Evolutionary conservation across 2,329 filamentous ascomycete genomes (phyloP).

Genomic region (Sclerotinia glacialis): DNA sequence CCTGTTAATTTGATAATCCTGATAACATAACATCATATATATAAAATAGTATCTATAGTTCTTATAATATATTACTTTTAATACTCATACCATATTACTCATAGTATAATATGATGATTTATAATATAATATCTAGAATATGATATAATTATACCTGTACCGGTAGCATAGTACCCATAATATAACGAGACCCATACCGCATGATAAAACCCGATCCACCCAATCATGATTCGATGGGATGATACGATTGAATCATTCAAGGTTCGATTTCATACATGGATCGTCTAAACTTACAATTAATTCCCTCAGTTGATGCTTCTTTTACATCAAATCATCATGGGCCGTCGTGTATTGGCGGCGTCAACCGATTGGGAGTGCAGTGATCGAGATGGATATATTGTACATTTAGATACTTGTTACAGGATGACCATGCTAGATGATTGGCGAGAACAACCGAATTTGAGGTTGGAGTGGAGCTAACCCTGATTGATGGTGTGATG

Average conservation of each 20-base stretch:
- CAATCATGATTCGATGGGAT: slow-evolving; percentile 17
- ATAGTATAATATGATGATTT: too few relatives aligned
- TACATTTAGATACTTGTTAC: not conserved
- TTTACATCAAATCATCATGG: not conserved
- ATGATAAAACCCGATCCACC: not conserved
- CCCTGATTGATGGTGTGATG: slow-evolving; percentile 1
- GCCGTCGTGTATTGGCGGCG: not conserved
- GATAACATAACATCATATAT: too few relatives aligned
- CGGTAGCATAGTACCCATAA: too few relatives aligned
- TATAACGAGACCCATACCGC: not conserved
- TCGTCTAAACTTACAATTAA: not conserved
- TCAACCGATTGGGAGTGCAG: not conserved
- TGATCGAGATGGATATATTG: not conserved
- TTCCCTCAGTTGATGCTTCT: slow-evolving; percentile 12
- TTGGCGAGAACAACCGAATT: not conserved
- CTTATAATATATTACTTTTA: too few relatives aligned
- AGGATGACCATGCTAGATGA: not conserved
- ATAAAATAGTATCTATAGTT: too few relatives aligned
- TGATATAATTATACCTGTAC: too few relatives aligned
- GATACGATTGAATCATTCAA: not conserved
- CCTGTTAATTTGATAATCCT: too few relatives aligned
- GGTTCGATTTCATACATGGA: not conserved
- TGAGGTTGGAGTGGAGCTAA: slow-evolving; percentile 24
- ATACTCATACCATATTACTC: too few relatives aligned
- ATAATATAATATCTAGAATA: too few relatives aligned